Evolutionary conservation across 768 basidiomycete genomes (phyloP).

Genomic region (Podaxis sp.): DNA sequence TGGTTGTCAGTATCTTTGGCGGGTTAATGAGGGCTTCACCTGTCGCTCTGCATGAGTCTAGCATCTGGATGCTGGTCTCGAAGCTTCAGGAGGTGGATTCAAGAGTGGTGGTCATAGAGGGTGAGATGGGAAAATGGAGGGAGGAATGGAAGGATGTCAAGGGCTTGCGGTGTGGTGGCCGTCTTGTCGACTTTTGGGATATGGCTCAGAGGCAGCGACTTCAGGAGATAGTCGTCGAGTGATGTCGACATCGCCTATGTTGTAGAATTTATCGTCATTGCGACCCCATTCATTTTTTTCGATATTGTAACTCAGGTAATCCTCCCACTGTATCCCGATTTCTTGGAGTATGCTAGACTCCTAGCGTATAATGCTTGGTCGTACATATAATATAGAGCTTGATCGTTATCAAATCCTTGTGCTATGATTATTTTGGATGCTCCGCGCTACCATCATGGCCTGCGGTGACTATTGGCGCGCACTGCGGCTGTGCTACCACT

Average conservation of each 20-base stretch:
- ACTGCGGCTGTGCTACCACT: no score
- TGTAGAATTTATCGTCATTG: background rate
- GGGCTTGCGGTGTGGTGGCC: constrained; percentile 18
- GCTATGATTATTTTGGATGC: no score
- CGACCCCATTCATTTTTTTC: background rate
- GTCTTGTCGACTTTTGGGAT: constrained; percentile 21
- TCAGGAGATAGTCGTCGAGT: background rate
- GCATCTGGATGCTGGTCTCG: constrained; percentile 25
- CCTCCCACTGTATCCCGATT: background rate
- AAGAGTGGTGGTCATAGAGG: constrained; percentile 24
- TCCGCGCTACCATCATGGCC: no score
- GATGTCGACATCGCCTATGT: background rate
- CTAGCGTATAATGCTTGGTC: background rate
- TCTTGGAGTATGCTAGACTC: background rate
- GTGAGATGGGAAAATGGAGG: constrained; percentile 23
- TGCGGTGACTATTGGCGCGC: no score
- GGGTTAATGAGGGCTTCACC: constrained; percentile 14
- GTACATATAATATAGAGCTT: background rate
- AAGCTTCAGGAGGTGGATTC: constrained; percentile 21
- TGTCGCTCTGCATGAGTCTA: constrained; percentile 20
- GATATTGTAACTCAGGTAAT: background rate
- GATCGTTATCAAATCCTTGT: no score
- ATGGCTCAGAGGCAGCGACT: background rate
- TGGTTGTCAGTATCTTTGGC: constrained; percentile 34
- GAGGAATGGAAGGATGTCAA: constrained; percentile 22